Base-by-base conservation (phyloP, 352 stramenopile species). In the Phytopythium boreale region DNA sequence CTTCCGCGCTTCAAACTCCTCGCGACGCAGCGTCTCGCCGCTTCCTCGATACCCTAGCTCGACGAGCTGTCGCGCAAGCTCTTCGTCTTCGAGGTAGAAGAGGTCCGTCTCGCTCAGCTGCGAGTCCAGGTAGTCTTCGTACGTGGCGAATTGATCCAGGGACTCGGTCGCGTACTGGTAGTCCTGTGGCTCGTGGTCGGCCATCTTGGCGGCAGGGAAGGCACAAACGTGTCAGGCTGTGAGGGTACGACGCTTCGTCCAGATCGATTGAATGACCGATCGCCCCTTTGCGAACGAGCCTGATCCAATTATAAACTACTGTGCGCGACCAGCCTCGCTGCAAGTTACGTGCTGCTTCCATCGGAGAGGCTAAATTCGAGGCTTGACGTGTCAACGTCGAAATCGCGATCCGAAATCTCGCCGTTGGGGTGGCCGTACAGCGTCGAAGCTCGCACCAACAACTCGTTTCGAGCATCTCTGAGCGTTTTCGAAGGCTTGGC, bases 91-190 rank as follows among this genome's bases (percentile, higher is more conserved):
- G 14, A 98, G 78, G 63, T 98, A 98, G 66, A 96, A 97, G 71
- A 98, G 79, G 69, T 98, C 94, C 4, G 87, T 97, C 61, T 97
- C 88, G 10, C 78, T 95, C 53, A 97, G 77, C 64, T 98, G 94
- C 5, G 87, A 89, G 71, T 98, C 92, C 41, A 98, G 75, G 63
- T 98, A 98, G 57, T 98, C 95, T 72, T 98, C 93, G 68, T 98
- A 98, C 19, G 90, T 97, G 12, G 85, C 83, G 61, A 95, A 98
- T 58, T 94, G 77, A 59, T 97, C 90, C 29, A 97, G 71, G 8
- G 86, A 92, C 62, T 97, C 91, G 60, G 77, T 86, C 26, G 77
- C 77, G 59, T 87, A 90, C 62, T 88, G 79, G 51, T 84, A 84
- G 43, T 88, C 81, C 53, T 87, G 79, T 7, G 77, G 75, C 56